Base-by-base conservation (phyloP, 805 yeast species). In the Aciculoconidium aculeatum region DNA sequence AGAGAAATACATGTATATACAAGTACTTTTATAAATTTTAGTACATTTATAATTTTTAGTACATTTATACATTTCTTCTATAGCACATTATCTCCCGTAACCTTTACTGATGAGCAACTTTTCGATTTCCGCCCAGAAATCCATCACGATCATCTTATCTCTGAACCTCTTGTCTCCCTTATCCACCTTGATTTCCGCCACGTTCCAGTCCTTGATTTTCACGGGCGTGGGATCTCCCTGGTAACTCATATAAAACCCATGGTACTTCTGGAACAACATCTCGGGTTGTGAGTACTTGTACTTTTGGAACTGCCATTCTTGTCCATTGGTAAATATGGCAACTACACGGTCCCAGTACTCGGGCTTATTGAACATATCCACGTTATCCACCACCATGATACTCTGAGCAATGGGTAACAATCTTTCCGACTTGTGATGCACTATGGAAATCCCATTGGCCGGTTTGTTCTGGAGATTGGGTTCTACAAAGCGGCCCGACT, bases 341-440 rank as follows among this genome's bases (percentile, higher is more conserved):
- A 90, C 84, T 1, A 92, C 96, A 35, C 98, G 72, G 49, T 86
- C 94, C 99, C 99, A 92, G 58, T 92, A 86, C 53, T 92, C 97
- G 3, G 95, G 94, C 52, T 88, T 90, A 14, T 83, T 79, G 42
- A 65, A 64, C 58, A 78, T 72, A 31, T 87, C 94, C 4, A 87
- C 86, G 33, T 84, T 82, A 51, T 85, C 94, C 17, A 88, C 96
- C 32, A 92, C 81, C 43, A 87, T 67, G 45, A 84, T 80, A 25
- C 75, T 71, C 29, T 78, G 65, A 13, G 68, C 73, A 10, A 82
- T 75, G 4, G 60, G 36, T 11, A 48, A 42, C 19, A 85, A 61
- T 28, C 61, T 58, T 28, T 74, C 74, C 15, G 81, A 73, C 3
- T 60, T 55, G 34, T 84, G 78, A 25, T 65, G 53, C 9, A 85